Evolutionary conservation across 306 rosid genomes (phyloP).

Genomic region (Quercus variabilis): DNA sequence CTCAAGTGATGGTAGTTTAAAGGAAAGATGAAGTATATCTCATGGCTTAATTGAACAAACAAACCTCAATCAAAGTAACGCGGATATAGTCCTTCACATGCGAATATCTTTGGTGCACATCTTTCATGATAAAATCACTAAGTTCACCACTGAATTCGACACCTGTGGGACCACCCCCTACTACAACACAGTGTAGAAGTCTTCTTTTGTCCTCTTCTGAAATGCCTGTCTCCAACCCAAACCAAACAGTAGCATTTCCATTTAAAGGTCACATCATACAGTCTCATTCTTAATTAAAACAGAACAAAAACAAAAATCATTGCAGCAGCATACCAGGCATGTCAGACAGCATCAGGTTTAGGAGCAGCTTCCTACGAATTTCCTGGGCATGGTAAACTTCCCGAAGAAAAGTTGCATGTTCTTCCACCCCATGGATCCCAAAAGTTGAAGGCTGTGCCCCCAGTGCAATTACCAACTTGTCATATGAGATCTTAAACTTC

Average conservation of each 20-base stretch:
- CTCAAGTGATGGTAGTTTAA: not conserved
- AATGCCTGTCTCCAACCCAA: slow-evolving; percentile 58
- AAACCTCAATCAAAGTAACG: slow-evolving; percentile 94
- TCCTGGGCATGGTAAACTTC: slow-evolving; percentile 97
- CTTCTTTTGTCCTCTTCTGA: slow-evolving; percentile 68
- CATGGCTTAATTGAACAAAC: slow-evolving; percentile 13
- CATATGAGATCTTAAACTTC: slow-evolving; percentile 77
- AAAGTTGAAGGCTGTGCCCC: slow-evolving; percentile 84
- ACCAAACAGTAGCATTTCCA: slow-evolving; percentile 3
- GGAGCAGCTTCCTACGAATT: slow-evolving; percentile 89
- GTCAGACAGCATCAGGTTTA: slow-evolving; percentile 85
- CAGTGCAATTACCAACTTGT: slow-evolving; percentile 78
- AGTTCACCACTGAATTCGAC: slow-evolving; percentile 99
- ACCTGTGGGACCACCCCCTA: slow-evolving; percentile 99
- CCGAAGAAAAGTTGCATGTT: slow-evolving; percentile 86
- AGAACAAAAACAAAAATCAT: not conserved
- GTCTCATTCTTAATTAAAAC: slow-evolving; percentile 4
- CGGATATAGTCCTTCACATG: slow-evolving; percentile 88
- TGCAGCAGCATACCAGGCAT: slow-evolving; percentile 66
- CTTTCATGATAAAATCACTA: slow-evolving; percentile 84
- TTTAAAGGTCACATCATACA: slow-evolving; percentile 8
- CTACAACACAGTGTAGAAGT: slow-evolving; percentile 92
- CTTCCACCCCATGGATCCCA: slow-evolving; percentile 84
- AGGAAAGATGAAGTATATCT: not conserved
- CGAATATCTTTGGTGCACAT: slow-evolving; percentile 78